Percentiles rank a stretch among this genome's conserved stretches.
phyloP scores from a whole-genome alignment of 352 stramenopile species.

The Albugo candida region DNA sequence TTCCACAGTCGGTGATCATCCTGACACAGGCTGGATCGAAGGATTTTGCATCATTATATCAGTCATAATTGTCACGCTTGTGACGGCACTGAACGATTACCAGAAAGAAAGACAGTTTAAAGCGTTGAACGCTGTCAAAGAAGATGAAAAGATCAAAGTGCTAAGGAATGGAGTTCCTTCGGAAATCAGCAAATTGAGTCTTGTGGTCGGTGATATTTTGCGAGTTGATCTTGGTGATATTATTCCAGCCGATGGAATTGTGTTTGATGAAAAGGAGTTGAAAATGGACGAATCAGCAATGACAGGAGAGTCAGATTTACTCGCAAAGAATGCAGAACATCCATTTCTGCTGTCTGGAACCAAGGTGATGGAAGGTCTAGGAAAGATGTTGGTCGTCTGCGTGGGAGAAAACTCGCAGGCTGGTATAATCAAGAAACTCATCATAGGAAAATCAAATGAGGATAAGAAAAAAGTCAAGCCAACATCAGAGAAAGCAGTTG shows the following conservation, averaged over 20 bases:
- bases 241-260: constrained; percentile 18
- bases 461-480: not conserved
- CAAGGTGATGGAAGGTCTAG: constrained; percentile 61
- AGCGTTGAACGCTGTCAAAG: constrained; percentile 44
- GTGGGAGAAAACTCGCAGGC: constrained; percentile 77
- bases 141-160: constrained; percentile 29
- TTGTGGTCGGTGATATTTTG: constrained; percentile 25
- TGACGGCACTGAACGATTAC: constrained; percentile 83
- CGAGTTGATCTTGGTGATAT: constrained; percentile 18
- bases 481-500: too few relatives aligned
- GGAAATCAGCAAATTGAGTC: constrained; percentile 13
- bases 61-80: constrained; percentile 66
- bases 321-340: constrained; percentile 13
- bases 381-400: constrained; percentile 65
- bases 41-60: constrained; percentile 72
- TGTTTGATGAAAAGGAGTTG: constrained; percentile 19
- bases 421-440: constrained; percentile 56
- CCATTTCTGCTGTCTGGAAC: constrained; percentile 76
- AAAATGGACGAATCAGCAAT: constrained; percentile 20
- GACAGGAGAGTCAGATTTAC: constrained; percentile 19
- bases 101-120: constrained; percentile 50
- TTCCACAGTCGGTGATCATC: constrained; percentile 8
- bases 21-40: constrained; percentile 64
- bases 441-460: constrained; percentile 7
- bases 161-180: constrained; percentile 13